Percentiles rank a stretch among this genome's conserved stretches.
Conservation (phyloP, 345 rosid species). For the Citrus inodora region DNA sequence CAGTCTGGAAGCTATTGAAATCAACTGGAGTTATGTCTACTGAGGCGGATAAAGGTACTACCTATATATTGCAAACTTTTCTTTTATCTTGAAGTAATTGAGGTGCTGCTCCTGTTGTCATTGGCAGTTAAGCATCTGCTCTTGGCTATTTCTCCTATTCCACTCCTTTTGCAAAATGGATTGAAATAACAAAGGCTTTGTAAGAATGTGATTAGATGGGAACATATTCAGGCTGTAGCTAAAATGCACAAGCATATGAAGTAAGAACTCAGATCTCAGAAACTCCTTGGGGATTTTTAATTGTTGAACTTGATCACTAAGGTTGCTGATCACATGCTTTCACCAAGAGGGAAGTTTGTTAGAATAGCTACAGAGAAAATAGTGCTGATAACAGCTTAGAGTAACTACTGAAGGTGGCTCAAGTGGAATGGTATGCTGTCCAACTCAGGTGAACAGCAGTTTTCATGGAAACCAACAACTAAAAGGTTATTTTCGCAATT, state of each 20-base stretch:
- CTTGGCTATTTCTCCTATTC: background rate
- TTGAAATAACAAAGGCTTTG: background rate
- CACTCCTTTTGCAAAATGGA: background rate
- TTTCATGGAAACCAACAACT: background rate
- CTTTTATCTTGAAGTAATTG: background rate
- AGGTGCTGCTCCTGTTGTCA: slow-evolving; percentile 1
- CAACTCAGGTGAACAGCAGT: background rate
- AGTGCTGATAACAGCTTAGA: background rate
- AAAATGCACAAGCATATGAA: background rate
- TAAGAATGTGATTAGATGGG: background rate
- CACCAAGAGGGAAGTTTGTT: background rate
- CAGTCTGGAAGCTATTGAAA: too few relatives aligned
- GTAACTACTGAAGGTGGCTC: background rate
- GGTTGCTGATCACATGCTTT: background rate
- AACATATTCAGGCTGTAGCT: background rate
- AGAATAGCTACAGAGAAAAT: background rate
- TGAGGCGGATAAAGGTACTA: too few relatives aligned
- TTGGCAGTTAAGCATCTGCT: background rate
- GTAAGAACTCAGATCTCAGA: background rate
- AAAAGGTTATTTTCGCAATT: background rate
- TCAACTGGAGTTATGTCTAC: too few relatives aligned
- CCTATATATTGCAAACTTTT: background rate
- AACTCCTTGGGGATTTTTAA: background rate
- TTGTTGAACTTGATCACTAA: background rate
- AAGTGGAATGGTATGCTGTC: background rate